Evolutionary conservation across 2,329 filamentous ascomycete genomes (phyloP).

Genomic region (Elsinoe fawcettii): DNA sequence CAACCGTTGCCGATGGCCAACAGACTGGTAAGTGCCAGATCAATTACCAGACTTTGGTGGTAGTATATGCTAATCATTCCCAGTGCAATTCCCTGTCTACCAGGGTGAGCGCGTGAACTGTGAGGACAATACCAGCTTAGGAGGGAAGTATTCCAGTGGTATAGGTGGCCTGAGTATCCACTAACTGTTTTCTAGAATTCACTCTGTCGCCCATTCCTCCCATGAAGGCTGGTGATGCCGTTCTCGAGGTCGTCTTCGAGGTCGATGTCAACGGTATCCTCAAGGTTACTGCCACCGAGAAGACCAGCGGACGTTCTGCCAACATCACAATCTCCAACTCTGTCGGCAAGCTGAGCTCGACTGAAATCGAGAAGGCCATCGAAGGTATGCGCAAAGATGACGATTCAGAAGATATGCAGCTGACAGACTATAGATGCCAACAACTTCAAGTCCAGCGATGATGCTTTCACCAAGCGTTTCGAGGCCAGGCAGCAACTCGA

Average conservation of each 20-base stretch:
- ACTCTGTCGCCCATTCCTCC: slow-evolving; percentile 49
- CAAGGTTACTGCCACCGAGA: slow-evolving; percentile 98
- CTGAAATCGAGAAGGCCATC: slow-evolving; percentile 98
- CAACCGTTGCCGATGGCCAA: slow-evolving; percentile 68
- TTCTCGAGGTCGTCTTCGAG: slow-evolving; percentile 97
- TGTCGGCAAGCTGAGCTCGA: slow-evolving; percentile 90
- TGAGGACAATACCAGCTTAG: slow-evolving; percentile 94
- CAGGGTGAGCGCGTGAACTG: slow-evolving; percentile 98
- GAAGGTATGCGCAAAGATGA: slow-evolving; percentile 48
- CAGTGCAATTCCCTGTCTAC: slow-evolving; percentile 57
- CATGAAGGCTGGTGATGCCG: slow-evolving; percentile 90
- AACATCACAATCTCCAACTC: slow-evolving; percentile 99
- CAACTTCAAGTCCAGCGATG: slow-evolving; percentile 97
- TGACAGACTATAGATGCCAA: slow-evolving; percentile 58
- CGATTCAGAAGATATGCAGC: neutral
- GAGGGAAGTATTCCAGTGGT: slow-evolving; percentile 28
- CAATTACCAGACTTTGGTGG: neutral
- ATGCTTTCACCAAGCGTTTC: slow-evolving; percentile 98
- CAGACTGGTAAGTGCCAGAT: slow-evolving; percentile 66
- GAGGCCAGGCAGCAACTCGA: slow-evolving; percentile 99
- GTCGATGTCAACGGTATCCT: slow-evolving; percentile 99
- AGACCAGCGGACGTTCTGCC: slow-evolving; percentile 92
- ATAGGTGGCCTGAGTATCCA: no score
- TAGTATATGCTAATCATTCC: neutral
- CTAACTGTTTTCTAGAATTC: slow-evolving; percentile 21